Percentiles rank a stretch among this genome's conserved stretches.
Evolutionary conservation across 2,329 filamentous ascomycete genomes (phyloP).

Genomic region (Penicillium corylophilum): DNA sequence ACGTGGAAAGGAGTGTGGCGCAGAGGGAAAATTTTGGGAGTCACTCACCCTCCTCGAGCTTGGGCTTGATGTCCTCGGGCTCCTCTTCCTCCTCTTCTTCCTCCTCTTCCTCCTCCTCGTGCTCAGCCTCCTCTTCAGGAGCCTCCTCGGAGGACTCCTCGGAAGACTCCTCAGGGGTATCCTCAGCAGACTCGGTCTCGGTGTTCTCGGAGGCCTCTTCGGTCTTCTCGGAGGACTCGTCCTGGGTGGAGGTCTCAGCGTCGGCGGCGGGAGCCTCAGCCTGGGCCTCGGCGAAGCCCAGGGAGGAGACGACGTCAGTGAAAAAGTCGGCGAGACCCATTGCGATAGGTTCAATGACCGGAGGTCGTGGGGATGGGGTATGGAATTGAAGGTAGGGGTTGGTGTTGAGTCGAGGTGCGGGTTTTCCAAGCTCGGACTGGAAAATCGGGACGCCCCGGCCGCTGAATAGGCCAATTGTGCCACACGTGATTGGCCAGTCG

Average conservation of each 20-base stretch:
- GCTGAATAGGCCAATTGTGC: conserved; percentile 39
- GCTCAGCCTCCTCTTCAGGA: conserved; percentile 57
- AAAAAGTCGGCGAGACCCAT: conserved; percentile 67
- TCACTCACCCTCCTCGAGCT: conserved; percentile 84
- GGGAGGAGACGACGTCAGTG: conserved; percentile 64
- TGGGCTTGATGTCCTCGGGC: conserved; percentile 79
- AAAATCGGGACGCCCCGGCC: conserved; percentile 45
- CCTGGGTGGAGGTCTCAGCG: conserved; percentile 50
- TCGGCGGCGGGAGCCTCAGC: conserved; percentile 59
- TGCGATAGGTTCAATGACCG: conserved; percentile 38
- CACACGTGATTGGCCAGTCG: conserved; percentile 41
- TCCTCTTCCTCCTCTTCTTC: conserved; percentile 84
- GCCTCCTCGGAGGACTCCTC: conserved; percentile 52
- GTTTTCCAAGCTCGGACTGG: conserved; percentile 40
- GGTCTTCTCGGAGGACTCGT: conserved; percentile 41
- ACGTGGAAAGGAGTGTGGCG: neutral
- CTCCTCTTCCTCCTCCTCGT: conserved; percentile 69
- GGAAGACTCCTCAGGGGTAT: conserved; percentile 47
- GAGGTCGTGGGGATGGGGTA: conserved; percentile 17
- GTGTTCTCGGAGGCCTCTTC: conserved; percentile 29
- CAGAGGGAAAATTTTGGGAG: conserved; percentile 4
- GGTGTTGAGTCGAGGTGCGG: conserved; percentile 32
- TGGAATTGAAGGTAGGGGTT: conserved; percentile 29
- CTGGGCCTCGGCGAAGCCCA: conserved; percentile 60
- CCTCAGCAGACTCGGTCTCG: conserved; percentile 35